These are phyloP conservation scores for Hypsizygus marmoreus DNA, from an alignment of 768 basidiomycete species.

Conservation along the genomic window DNA sequence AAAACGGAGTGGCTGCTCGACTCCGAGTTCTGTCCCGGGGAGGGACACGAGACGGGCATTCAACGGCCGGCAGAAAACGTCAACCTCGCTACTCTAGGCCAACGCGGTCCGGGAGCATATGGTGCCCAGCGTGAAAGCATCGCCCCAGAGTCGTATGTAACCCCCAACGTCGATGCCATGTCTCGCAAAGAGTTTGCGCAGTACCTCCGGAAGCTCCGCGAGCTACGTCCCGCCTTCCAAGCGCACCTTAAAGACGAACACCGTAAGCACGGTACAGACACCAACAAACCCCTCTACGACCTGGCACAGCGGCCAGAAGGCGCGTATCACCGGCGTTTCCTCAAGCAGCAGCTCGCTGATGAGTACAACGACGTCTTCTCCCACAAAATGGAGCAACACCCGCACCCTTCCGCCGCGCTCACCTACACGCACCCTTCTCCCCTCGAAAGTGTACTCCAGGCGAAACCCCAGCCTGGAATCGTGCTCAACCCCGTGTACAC, in stretches of 20 bases:
- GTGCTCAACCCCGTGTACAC: constrained; percentile 37
- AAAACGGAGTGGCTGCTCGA: constrained; percentile 40
- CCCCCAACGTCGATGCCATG: constrained; percentile 65
- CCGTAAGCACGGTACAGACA: constrained; percentile 9
- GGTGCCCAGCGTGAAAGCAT: constrained; percentile 16
- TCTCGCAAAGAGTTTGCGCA: constrained; percentile 52
- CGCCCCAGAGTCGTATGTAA: constrained; percentile 20
- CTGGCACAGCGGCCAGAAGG: constrained; percentile 24
- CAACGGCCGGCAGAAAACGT: constrained; percentile 9
- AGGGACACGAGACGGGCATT: constrained; percentile 14
- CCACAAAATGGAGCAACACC: constrained; percentile 57
- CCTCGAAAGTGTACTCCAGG: constrained; percentile 56
- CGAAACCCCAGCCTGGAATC: constrained; percentile 59
- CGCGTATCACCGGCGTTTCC: constrained; percentile 38
- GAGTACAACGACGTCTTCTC: constrained; percentile 21
- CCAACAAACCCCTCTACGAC: constrained; percentile 20
- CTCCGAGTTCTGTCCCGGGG: constrained; percentile 45
- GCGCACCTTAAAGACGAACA: constrained; percentile 37
- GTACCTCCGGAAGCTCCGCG: constrained; percentile 62
- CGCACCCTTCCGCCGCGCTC: constrained; percentile 65
- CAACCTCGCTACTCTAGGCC: constrained; percentile 21
- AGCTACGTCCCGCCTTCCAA: constrained; percentile 56
- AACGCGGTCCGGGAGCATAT: constrained; percentile 27
- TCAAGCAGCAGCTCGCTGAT: constrained; percentile 30
- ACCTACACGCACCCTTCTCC: constrained; percentile 55